Percentiles rank a stretch among this genome's conserved stretches.
phyloP scores from a whole-genome alignment of 2,329 filamentous ascomycete genomes.

The Penicillium sp. region DNA sequence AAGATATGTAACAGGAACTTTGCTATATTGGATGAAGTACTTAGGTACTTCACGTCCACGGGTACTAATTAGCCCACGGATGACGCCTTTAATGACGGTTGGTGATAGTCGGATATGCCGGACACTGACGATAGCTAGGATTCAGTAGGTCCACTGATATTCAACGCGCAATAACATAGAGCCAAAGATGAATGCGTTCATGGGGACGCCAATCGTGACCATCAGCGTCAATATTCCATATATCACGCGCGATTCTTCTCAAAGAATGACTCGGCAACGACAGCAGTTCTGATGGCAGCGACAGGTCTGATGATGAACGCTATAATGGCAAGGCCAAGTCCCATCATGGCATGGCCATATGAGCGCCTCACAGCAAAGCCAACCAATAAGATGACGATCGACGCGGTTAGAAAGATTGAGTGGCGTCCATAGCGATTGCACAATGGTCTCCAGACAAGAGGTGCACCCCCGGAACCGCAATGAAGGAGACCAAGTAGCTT shows the following conservation, averaged over 20 bases:
- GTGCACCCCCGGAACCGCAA: slow-evolving; percentile 49
- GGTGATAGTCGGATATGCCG: no score
- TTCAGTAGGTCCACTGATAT: slow-evolving; percentile 55
- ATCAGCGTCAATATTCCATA: slow-evolving; percentile 52
- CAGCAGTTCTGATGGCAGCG: slow-evolving; percentile 48
- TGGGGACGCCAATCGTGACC: slow-evolving; percentile 45
- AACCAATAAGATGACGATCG: slow-evolving; percentile 45
- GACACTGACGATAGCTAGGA: slow-evolving; percentile 48
- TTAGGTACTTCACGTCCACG: no score
- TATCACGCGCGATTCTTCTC: slow-evolving; percentile 47
- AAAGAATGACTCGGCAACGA: slow-evolving; percentile 53
- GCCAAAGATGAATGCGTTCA: slow-evolving; percentile 30
- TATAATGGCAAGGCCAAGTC: slow-evolving; percentile 45
- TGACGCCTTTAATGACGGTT: no score
- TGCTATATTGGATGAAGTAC: no score
- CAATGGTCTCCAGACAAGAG: slow-evolving; percentile 52
- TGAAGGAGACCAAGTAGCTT: slow-evolving; percentile 51
- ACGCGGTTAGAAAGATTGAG: slow-evolving; percentile 49
- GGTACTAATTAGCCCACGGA: no score
- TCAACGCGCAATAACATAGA: slow-evolving; percentile 47
- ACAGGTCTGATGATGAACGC: slow-evolving; percentile 52
- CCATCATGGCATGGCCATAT: slow-evolving; percentile 49
- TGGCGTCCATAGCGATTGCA: slow-evolving; percentile 49
- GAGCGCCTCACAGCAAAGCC: slow-evolving; percentile 47
- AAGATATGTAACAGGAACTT: no score